Conservation (phyloP, 2,329 filamentous ascomycete species). For the Neoarthrinium moseri region DNA sequence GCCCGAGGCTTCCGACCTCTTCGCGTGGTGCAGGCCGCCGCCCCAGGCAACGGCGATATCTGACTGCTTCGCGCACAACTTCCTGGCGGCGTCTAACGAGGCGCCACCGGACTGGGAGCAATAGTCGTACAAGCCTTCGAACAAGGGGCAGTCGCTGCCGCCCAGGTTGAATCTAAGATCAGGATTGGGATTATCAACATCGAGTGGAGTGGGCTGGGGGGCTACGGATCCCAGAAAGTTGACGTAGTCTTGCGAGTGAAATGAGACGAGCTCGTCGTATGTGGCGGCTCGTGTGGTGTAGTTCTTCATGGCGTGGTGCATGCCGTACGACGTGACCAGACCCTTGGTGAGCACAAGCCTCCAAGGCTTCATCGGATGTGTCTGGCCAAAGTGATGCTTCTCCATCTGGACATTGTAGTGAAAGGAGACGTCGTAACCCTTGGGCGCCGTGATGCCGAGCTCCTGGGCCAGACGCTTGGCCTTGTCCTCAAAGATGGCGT, state of each 20-base stretch:
- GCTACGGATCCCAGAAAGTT: conserved; percentile 78
- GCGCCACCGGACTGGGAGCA: conserved; percentile 91
- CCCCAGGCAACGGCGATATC: conserved; percentile 99
- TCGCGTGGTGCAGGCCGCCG: conserved; percentile 93
- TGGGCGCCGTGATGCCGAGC: conserved; percentile 74
- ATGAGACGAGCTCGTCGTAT: conserved; percentile 81
- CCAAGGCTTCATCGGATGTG: conserved; percentile 99
- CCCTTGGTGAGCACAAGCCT: conserved; percentile 93
- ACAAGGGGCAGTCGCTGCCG: conserved; percentile 92
- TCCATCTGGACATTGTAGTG: conserved; percentile 95
- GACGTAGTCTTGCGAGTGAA: conserved; percentile 87
- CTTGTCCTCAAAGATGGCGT: conserved; percentile 56
- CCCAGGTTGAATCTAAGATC: conserved; percentile 79
- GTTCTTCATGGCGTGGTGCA: conserved; percentile 96
- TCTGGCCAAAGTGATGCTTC: conserved; percentile 93
- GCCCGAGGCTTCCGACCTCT: conserved; percentile 87
- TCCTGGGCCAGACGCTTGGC: conserved; percentile 56
- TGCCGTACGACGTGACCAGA: conserved; percentile 89
- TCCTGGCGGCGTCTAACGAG: conserved; percentile 86
- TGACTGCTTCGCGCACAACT: conserved; percentile 80
- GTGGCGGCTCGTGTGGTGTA: conserved; percentile 83
- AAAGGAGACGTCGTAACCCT: conserved; percentile 89
- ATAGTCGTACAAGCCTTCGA: conserved; percentile 93
- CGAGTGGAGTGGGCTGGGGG: conserved; percentile 61
- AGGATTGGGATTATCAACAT: conserved; percentile 63